Evolutionary conservation across 768 basidiomycete species (phyloP), one percentile per base, ranked within the genome.

Genomic region (Tremella fuciformis): DNA sequence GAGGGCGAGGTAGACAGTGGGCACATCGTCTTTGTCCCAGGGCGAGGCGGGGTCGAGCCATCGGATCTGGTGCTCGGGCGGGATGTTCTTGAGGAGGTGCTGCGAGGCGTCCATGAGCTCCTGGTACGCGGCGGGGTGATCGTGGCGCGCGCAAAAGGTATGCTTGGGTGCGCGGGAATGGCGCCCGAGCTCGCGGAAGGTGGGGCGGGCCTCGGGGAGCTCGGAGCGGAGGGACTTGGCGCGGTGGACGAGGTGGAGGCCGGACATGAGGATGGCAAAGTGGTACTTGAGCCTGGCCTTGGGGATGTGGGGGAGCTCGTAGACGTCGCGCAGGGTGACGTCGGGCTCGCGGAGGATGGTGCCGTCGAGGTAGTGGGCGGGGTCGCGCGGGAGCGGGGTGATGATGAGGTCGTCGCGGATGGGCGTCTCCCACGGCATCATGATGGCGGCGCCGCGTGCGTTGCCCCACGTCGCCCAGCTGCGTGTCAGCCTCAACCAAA

Each of bases 391-490:
- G 13, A 66, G 51, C 1, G 65, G 68, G 1, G 68, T 70, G 2
- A 39, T 61, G 41, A 70, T 54, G 13, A 26, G 13, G 1, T 64
- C 59, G 40, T 66, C 68, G 3, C 44, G 39, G 2, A 70, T 37
- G 11, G 52, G 25, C 2, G 59, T 52, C 1, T 61, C 60, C 63
- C 65, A 64, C 3, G 26, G 13, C 15, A 60, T 41, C 19, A 57
- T 60, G 13, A 64, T n/a, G 18, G 26, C 34, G 13, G 50, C 53
- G 1, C 68, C 68, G 37, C 54, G 40, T 8, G 63, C 65, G 22
- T 63, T 63, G 13, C 64, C 62, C 67, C 67, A 69, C 4, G 57
- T 52, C 13, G 46, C 41, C 67, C 67, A 69, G 48, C 66, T 67
- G 34, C 7, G 19, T 16, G 41, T 50, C 39, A 58, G 53, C 49